Evolutionary conservation across 2,329 filamentous ascomycete species (phyloP), one percentile per base, ranked within the genome.

Genomic region (Cercospora janseana): DNA sequence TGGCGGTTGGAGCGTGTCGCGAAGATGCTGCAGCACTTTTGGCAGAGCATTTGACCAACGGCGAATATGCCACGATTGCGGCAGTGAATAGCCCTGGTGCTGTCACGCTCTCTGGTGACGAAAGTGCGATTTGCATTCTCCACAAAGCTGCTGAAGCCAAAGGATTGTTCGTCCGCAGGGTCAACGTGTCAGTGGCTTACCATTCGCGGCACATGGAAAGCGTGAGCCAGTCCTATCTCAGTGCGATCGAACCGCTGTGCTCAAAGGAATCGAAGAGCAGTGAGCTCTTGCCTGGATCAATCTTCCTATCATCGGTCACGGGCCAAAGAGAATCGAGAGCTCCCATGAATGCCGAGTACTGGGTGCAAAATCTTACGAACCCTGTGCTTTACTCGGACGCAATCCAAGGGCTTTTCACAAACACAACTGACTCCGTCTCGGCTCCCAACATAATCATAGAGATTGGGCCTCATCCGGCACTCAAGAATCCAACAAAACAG

Each of bases 171-270:
- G 62, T 60, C 8, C 63, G 70, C 2, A 46, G 60, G 9, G 66
- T 78, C 1, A 63, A 66, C 16, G 71, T 76, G 4, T 67, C 72
- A 16, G 66, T 60, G 7, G 74, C 74, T 0, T 77, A 75, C 37
- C 74, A 77, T 47, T 73, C 71, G 0, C 66, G 68, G 35, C 73
- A 75, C 23, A 60, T 64, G 51, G 13, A 40, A 6, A 24, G 29
- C 21, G 40, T 48, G 16, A 49, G 52, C n/a, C 35, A 42, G 12
- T 38, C 45, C 3, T 58, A 58, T 16, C 34, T 46, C 15, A 27
- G 28, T 4, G 24, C 41, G 4, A 43, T 51, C 12, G n/a, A 9
- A 46, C 41, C 15, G 13, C 26, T 48, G 12, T 16, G 29, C n/a
- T 28, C 3, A 29, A 21, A 26, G 16, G 23, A n/a, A n/a, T n/a